These are phyloP conservation scores for Talaromyces sp. DNA, from an alignment of 2,329 filamentous ascomycete genomes.

Conservation along the genomic window DNA sequence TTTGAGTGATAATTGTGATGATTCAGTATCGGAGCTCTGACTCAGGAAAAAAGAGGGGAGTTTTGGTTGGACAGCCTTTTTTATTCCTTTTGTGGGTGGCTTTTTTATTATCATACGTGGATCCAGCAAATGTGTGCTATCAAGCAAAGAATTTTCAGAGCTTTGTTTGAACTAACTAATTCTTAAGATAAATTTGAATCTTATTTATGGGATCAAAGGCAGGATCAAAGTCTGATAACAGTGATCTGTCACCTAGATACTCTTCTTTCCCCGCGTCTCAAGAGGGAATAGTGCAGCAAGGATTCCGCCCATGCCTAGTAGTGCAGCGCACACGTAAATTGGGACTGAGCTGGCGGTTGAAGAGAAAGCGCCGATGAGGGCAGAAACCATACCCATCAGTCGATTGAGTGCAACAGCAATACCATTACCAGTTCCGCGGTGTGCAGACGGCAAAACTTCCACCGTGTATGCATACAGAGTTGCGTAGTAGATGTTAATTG, in stretches of 20 bases:
- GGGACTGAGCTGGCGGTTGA: conserved; percentile 27
- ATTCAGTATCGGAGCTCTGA: no score
- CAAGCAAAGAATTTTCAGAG: no score
- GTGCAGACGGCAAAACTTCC: conserved; percentile 39
- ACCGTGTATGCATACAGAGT: conserved; percentile 65
- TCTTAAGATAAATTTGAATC: no score
- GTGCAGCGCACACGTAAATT: conserved; percentile 29
- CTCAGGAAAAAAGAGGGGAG: no score
- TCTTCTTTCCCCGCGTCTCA: conserved; percentile 17
- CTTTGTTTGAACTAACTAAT: no score
- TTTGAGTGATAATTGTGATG: no score
- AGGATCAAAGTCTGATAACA: background rate
- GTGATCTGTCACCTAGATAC: background rate
- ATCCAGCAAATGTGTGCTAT: no score
- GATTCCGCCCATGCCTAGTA: conserved; percentile 21
- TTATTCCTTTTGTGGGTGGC: no score
- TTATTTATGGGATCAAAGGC: no score
- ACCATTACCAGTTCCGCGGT: conserved; percentile 31
- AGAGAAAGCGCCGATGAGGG: conserved; percentile 23
- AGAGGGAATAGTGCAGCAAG: conserved; percentile 22
- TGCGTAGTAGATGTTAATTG: conserved; percentile 71
- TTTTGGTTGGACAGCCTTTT: no score
- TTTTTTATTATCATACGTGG: no score
- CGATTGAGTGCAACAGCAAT: conserved; percentile 28
- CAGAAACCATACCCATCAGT: conserved; percentile 29